Conservation (phyloP, 306 rosid species). For the Inga laurina region DNA sequence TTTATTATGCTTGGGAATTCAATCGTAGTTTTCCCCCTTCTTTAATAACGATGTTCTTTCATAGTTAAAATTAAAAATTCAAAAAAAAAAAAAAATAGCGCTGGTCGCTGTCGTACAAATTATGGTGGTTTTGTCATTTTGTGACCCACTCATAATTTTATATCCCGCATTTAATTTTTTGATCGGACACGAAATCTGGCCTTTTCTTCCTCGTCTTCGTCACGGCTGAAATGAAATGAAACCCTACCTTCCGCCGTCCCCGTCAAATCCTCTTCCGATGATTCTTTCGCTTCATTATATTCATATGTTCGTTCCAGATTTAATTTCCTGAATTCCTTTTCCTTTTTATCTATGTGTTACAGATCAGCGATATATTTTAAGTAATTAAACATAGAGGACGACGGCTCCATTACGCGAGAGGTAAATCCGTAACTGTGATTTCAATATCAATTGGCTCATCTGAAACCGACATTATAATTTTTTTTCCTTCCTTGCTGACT, state of each 20-base stretch:
- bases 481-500: not conserved
- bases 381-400: too few species aligned
- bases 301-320: not conserved
- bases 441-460: not conserved
- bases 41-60: not conserved
- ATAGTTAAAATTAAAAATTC: not conserved
- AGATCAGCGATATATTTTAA: too few species aligned
- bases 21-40: not conserved
- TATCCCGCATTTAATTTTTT: not conserved
- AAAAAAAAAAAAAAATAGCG: not conserved
- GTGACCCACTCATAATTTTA: not conserved
- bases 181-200: not conserved
- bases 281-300: not conserved
- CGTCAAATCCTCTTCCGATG: not conserved
- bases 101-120: not conserved
- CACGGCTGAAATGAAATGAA: not conserved
- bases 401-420: not conserved
- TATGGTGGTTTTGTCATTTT: not conserved
- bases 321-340: not conserved
- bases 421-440: not conserved
- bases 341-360: not conserved
- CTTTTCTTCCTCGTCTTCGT: not conserved
- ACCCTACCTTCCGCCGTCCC: not conserved
- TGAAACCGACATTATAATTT: not conserved
- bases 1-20: too few species aligned